Percentiles rank a stretch among this genome's conserved stretches.
Evolutionary conservation across 352 stramenopile genomes (phyloP).

Genomic region (Globisporangium irregulare): DNA sequence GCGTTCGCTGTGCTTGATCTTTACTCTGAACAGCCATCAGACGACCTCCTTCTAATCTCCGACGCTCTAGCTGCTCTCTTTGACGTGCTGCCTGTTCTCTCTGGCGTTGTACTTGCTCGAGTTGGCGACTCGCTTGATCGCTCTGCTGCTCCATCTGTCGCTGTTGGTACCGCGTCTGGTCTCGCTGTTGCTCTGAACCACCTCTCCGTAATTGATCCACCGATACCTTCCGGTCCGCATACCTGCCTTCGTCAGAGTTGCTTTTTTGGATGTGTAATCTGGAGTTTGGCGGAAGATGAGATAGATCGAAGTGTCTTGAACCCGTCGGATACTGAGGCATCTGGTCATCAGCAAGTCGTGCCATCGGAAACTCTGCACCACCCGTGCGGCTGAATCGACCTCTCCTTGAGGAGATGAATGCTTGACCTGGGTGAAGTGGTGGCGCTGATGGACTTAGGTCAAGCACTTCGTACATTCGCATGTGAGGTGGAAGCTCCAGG

Average conservation of each 20-base stretch:
- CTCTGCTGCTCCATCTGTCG: conserved; percentile 2
- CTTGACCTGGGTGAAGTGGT: conserved; percentile 17
- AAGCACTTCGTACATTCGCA: conserved; percentile 41
- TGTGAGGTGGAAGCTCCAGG: conserved; percentile 38
- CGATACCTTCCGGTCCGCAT: background rate
- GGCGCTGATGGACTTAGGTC: conserved; percentile 50
- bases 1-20: background rate
- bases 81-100: conserved; percentile 3
- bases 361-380: conserved; percentile 6
- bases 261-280: conserved; percentile 14
- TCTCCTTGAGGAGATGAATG: conserved; percentile 16
- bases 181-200: background rate
- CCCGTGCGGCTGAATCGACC: conserved; percentile 10
- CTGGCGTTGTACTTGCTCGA: background rate
- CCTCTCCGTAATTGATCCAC: background rate
- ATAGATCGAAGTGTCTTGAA: background rate
- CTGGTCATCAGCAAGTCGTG: conserved; percentile 2
- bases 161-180: background rate
- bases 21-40: background rate
- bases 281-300: background rate
- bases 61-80: background rate
- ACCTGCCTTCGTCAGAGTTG: conserved; percentile 19
- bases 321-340: background rate
- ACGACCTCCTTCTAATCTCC: background rate
- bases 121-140: background rate